phyloP scores from a whole-genome alignment of 176 grass and related monocot species.

The Calamus simplicifolius region DNA sequence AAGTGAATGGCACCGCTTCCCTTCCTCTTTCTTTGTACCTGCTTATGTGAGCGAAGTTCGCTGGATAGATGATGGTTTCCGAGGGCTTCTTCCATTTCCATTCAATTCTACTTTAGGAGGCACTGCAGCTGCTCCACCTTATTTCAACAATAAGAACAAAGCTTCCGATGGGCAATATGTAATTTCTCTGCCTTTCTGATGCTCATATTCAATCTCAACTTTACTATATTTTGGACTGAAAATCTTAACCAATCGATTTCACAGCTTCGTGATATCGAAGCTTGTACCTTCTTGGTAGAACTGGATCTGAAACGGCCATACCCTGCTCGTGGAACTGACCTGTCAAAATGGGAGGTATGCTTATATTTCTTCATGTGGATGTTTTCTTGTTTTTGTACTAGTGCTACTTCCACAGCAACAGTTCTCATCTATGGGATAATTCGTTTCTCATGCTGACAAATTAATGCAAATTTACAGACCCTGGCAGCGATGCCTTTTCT shows the following conservation, averaged over 20 bases:
- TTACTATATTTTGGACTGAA: too few relatives aligned
- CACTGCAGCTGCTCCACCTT: constrained; percentile 67
- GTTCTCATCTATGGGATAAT: neutral
- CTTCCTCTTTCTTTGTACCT: constrained; percentile 89
- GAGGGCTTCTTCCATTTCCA: constrained; percentile 84
- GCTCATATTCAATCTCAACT: neutral
- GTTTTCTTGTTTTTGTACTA: too few relatives aligned
- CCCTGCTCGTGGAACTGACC: constrained; percentile 67
- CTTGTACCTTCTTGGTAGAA: constrained; percentile 74
- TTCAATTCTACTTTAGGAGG: constrained; percentile 92
- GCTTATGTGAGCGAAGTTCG: constrained; percentile 79
- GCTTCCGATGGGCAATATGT: constrained; percentile 81
- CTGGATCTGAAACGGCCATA: constrained; percentile 74
- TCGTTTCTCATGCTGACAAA: too few relatives aligned
- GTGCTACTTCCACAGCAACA: too few relatives aligned
- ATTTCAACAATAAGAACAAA: constrained; percentile 91
- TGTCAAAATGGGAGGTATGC: constrained; percentile 87
- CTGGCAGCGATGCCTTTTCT: constrained; percentile 61
- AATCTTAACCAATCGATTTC: neutral
- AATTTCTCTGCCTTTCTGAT: constrained; percentile 16
- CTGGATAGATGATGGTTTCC: constrained; percentile 94
- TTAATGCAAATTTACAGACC: constrained; percentile 31
- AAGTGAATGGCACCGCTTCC: constrained; percentile 94
- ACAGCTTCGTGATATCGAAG: constrained; percentile 62
- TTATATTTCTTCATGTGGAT: neutral